Percentiles rank a stretch among this genome's conserved stretches.
phyloP scores from a whole-genome alignment of 495 filamentous ascomycete species.

The Aspergillus cavernicola region DNA sequence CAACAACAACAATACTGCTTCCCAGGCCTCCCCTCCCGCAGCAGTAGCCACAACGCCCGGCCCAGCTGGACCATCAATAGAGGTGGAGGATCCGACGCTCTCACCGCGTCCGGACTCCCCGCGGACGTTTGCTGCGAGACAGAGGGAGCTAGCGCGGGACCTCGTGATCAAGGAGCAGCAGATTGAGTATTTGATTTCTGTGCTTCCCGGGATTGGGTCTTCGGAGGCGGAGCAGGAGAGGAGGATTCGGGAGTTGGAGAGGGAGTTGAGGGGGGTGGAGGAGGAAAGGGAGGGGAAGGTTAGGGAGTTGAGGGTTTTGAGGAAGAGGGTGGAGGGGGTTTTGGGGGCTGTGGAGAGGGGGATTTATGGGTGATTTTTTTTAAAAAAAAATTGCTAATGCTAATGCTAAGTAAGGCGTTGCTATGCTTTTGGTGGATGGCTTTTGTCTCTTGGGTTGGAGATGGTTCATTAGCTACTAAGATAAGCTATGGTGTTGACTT shows the following conservation, averaged over 20 bases:
- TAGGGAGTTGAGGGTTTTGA: conserved; percentile 63
- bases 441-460: neutral
- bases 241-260: conserved; percentile 70
- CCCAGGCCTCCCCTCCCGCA: conserved; percentile 29
- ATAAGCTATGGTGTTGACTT: conserved; percentile 1
- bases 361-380: conserved; percentile 26
- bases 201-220: conserved; percentile 80
- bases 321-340: conserved; percentile 64
- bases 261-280: conserved; percentile 70
- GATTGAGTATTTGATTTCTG: conserved; percentile 81
- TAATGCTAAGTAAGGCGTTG: too few species aligned
- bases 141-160: conserved; percentile 80
- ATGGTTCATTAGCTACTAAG: neutral
- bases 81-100: conserved; percentile 24
- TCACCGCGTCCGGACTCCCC: conserved; percentile 55
- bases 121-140: conserved; percentile 62
- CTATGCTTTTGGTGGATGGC: neutral
- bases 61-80: conserved; percentile 8
- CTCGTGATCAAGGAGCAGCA: conserved; percentile 89
- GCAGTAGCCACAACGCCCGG: conserved; percentile 17
- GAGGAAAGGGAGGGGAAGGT: conserved; percentile 65
- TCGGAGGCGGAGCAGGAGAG: conserved; percentile 78
- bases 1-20: conserved; percentile 11
- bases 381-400: too few species aligned
- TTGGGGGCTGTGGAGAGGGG: conserved; percentile 38